Evolutionary conservation across 164 flowering plant genomes (phyloP), one percentile per base, ranked within the genome.

Genomic region (Saururus chinensis): DNA sequence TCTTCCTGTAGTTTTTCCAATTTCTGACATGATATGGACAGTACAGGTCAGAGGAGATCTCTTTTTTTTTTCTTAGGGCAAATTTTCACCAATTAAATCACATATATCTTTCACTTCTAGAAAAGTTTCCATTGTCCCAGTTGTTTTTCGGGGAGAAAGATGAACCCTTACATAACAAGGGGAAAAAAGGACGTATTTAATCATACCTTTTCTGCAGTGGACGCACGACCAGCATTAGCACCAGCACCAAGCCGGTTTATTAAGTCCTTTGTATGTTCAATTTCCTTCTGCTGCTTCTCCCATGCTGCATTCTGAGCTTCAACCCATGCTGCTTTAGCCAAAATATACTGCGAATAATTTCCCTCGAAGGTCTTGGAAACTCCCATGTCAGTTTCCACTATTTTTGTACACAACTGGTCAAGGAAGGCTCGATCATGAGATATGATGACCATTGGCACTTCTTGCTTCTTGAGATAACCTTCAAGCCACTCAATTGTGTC

Each of bases 401-500:
- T 91, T 80, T 95, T 91, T 16, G 93, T 95, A 61, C 99, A 95
- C 42, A 95, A 68, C 73, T 89, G 96, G 74, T 95, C 98, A 64
- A 95, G 99, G 73, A 95, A 95, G 63, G 97, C 99, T 77, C 99
- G 77, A 78, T 95, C 99, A 74, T 95, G 99, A 71, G 99, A 95
- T 75, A 95, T 89, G 63, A 95, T 84, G 60, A 95, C 99, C 96
- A 91, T 89, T 0, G 99, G 97, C 55, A 91, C 96, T 62, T 76
- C 84, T 74, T 89, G 95, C 84, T 84, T 79, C 40, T 71, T 71
- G 51, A 95, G 88, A 72, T 95, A 95, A 63, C 84, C 86, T 74
- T 95, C 99, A 61, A 95, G 96, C 99, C 99, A 95, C 75, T 91
- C 96, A 64, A 95, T 89, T 4, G 99, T 82, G 63, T 89, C 98